These are phyloP conservation scores for Epichloe hybrida DNA, from an alignment of 2,329 filamentous ascomycete species.

Conservation along the genomic window DNA sequence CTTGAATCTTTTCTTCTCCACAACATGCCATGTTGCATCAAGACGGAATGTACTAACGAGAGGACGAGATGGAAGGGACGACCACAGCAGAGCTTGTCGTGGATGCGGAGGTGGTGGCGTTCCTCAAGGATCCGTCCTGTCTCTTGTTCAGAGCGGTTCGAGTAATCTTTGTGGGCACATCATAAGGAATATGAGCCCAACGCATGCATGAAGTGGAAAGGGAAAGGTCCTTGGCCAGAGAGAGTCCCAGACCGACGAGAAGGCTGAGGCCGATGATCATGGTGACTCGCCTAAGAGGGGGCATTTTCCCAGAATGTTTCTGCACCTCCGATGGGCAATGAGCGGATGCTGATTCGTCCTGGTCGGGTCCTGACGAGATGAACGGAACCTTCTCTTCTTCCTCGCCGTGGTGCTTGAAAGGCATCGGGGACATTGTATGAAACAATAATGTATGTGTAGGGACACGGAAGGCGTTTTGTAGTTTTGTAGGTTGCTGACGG, in stretches of 20 bases:
- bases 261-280: constrained; percentile 13
- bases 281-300: constrained; percentile 7
- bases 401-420: constrained; percentile 1
- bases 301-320: constrained; percentile 6
- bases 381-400: constrained; percentile 12
- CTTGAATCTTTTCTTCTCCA: neutral
- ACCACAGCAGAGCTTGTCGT: neutral
- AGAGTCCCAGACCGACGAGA: constrained; percentile 15
- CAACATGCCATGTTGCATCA: neutral
- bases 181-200: neutral
- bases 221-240: constrained; percentile 1
- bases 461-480: neutral
- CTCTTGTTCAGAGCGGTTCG: constrained; percentile 3
- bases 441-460: neutral
- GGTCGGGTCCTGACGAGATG: constrained; percentile 1
- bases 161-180: neutral
- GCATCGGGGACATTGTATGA: constrained; percentile 4
- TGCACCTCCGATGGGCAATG: neutral
- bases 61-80: neutral
- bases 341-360: neutral
- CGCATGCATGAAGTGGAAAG: neutral
- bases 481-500: neutral
- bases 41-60: neutral
- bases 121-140: constrained; percentile 1
- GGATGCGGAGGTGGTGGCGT: constrained; percentile 1